phyloP scores from a whole-genome alignment of 768 basidiomycete genomes.

The Pisolithus tinctorius region DNA sequence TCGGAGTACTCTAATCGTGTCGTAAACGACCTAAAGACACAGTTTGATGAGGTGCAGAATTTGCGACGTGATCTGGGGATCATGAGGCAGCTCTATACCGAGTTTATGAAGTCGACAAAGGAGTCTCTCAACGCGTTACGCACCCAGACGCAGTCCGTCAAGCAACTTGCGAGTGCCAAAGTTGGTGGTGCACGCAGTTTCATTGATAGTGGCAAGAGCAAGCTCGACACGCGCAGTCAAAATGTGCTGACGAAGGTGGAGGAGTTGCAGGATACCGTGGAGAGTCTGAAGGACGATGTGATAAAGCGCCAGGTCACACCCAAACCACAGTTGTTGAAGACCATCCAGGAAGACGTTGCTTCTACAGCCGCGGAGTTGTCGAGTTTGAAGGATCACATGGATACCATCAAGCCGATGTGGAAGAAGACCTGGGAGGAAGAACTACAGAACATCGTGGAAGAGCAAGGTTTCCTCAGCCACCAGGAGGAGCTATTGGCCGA shows the following conservation, averaged over 20 bases:
- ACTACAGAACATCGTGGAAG: constrained; percentile 92
- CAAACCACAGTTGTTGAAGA: constrained; percentile 62
- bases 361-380: constrained; percentile 62
- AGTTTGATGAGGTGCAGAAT: constrained; percentile 93
- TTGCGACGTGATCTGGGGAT: constrained; percentile 88
- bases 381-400: constrained; percentile 76
- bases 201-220: constrained; percentile 87
- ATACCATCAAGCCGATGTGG: constrained; percentile 92
- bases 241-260: constrained; percentile 89
- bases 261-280: constrained; percentile 86
- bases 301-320: constrained; percentile 83
- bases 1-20: constrained; percentile 71
- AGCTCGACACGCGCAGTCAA: constrained; percentile 85
- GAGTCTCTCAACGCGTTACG: constrained; percentile 73
- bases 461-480: constrained; percentile 89
- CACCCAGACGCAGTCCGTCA: constrained; percentile 79
- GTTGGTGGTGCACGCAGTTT: constrained; percentile 84
- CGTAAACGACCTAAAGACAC: constrained; percentile 77
- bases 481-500: constrained; percentile 90
- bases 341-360: constrained; percentile 66
- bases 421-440: constrained; percentile 99
- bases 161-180: constrained; percentile 73
- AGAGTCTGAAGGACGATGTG: constrained; percentile 86
- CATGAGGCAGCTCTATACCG: constrained; percentile 91
- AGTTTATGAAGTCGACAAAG: constrained; percentile 90